Conservation (phyloP, 257 asterid species). For the Nicotiana sylvestris region DNA sequence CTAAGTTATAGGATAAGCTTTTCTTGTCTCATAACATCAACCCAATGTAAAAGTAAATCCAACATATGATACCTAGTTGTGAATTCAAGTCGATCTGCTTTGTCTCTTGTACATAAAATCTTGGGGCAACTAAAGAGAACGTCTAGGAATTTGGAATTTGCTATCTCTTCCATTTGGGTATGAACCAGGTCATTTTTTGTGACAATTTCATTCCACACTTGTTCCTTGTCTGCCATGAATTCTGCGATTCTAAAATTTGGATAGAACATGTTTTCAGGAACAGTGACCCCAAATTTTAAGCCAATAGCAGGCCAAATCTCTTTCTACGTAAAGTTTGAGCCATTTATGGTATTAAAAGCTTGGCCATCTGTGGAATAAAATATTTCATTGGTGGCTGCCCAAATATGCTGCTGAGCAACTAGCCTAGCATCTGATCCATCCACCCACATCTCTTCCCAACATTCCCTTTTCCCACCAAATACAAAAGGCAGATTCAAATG, state of each 20-base stretch:
- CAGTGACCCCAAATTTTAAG: conserved; percentile 34
- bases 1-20: conserved; percentile 45
- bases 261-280: conserved; percentile 22
- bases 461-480: too few relatives aligned
- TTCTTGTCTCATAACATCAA: conserved; percentile 63
- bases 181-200: conserved; percentile 42
- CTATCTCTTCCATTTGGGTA: conserved; percentile 64
- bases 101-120: conserved; percentile 53
- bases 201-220: conserved; percentile 65
- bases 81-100: conserved; percentile 60
- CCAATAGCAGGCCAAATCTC: conserved; percentile 62
- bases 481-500: too few relatives aligned
- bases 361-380: conserved; percentile 21
- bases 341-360: conserved; percentile 67
- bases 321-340: conserved; percentile 61
- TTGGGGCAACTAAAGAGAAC: conserved; percentile 60
- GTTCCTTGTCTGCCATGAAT: conserved; percentile 52
- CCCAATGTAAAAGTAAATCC: conserved; percentile 72
- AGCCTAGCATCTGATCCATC: too few relatives aligned
- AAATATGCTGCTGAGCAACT: too few relatives aligned
- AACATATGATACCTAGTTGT: conserved; percentile 43
- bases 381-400: too few relatives aligned
- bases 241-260: conserved; percentile 29
- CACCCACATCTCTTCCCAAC: too few relatives aligned
- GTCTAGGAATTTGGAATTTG: conserved; percentile 67